phyloP scores from a whole-genome alignment of 2,329 filamentous ascomycete species.

The Venturia asperata region DNA sequence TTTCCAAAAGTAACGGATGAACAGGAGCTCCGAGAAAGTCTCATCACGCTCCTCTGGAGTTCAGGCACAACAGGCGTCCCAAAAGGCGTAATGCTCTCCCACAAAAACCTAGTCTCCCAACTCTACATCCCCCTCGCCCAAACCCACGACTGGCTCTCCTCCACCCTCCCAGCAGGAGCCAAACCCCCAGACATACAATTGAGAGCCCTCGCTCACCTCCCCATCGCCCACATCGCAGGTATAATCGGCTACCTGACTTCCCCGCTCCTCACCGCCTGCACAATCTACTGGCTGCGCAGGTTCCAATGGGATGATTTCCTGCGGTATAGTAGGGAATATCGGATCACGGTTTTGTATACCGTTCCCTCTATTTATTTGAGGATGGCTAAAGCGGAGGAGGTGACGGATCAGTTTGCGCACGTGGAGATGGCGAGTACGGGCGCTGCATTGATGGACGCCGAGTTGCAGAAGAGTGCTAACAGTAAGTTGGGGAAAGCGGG shows the following conservation, averaged over 20 bases:
- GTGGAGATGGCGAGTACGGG: slow-evolving; percentile 45
- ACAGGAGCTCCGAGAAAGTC: slow-evolving; percentile 39
- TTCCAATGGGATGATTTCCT: slow-evolving; percentile 54
- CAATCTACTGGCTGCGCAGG: slow-evolving; percentile 55
- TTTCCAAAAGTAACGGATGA: slow-evolving; percentile 42
- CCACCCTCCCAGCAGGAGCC: slow-evolving; percentile 19
- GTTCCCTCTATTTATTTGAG: slow-evolving; percentile 55
- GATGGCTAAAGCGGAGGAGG: slow-evolving; percentile 50
- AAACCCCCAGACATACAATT: not conserved
- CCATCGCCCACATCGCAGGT: slow-evolving; percentile 43
- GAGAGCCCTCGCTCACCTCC: slow-evolving; percentile 39
- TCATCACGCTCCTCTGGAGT: slow-evolving; percentile 41
- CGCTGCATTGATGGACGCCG: slow-evolving; percentile 50
- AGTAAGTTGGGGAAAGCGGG: slow-evolving; percentile 40
- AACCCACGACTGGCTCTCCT: slow-evolving; percentile 23
- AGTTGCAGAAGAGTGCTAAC: slow-evolving; percentile 46
- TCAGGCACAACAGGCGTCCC: slow-evolving; percentile 43
- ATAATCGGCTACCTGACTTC: slow-evolving; percentile 42
- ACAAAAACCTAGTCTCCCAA: slow-evolving; percentile 40
- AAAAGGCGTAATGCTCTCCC: slow-evolving; percentile 41
- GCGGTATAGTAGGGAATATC: slow-evolving; percentile 43
- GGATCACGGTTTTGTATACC: slow-evolving; percentile 49
- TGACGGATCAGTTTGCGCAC: slow-evolving; percentile 49
- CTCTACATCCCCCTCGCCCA: slow-evolving; percentile 30
- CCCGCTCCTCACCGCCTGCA: slow-evolving; percentile 33